Evolutionary conservation across 805 yeast genomes (phyloP).

Genomic region (Priceomyces melissophilus): DNA sequence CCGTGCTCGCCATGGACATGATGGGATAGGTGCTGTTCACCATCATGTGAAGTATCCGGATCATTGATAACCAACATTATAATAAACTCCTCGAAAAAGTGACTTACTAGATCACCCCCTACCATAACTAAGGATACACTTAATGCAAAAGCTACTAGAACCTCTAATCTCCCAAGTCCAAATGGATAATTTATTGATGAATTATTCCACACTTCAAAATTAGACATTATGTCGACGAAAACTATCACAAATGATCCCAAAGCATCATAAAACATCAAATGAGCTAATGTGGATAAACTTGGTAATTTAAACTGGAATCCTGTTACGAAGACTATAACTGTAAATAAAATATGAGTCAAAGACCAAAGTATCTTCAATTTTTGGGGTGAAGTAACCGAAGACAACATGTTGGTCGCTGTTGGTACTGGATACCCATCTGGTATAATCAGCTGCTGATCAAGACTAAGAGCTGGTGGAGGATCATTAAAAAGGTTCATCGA

Average conservation of each 20-base stretch:
- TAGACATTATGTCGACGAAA: conserved; percentile 75
- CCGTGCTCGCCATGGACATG: conserved; percentile 34
- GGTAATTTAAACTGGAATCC: conserved; percentile 59
- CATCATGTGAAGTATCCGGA: conserved; percentile 11
- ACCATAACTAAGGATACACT: conserved; percentile 84
- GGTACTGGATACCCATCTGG: conserved; percentile 76
- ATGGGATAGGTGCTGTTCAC: conserved; percentile 31
- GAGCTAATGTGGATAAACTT: conserved; percentile 75
- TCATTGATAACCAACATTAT: conserved; percentile 37
- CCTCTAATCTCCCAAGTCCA: conserved; percentile 90
- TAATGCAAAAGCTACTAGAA: conserved; percentile 80
- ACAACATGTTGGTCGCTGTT: conserved; percentile 56
- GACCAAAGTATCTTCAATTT: conserved; percentile 59
- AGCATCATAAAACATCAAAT: conserved; percentile 82
- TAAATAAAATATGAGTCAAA: conserved; percentile 49
- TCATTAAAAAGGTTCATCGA: conserved; percentile 95
- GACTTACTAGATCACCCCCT: conserved; percentile 85
- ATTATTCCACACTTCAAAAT: conserved; percentile 87
- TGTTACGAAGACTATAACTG: conserved; percentile 53
- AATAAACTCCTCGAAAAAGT: conserved; percentile 74
- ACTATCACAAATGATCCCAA: conserved; percentile 69
- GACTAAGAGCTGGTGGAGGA: conserved; percentile 50
- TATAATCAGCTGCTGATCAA: conserved; percentile 51
- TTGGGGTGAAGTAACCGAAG: conserved; percentile 58
- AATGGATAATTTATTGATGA: conserved; percentile 84